A percentile compares a stretch with the other conserved stretches of the same genome.
Conservation (phyloP, 23 red algal genomes). For the Gracilaria gracilis region DNA sequence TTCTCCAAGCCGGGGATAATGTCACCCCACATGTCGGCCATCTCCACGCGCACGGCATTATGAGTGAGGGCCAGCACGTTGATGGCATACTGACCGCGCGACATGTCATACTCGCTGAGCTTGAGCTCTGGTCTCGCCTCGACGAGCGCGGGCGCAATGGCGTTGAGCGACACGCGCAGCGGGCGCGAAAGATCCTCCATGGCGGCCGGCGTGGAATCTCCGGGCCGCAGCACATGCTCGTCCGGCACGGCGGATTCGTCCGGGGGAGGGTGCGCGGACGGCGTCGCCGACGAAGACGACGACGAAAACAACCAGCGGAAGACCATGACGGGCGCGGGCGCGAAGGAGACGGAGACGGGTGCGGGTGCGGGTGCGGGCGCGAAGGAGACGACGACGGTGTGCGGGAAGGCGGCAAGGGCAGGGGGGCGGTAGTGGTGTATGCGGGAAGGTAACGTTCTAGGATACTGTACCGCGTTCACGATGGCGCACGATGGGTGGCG, state of each 20-base stretch:
- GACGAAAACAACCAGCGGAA: constrained; percentile 68
- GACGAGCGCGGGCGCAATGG: constrained; percentile 49
- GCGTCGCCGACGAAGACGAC: neutral
- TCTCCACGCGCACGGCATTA: constrained; percentile 72
- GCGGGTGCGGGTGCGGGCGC: neutral
- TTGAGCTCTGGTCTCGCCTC: constrained; percentile 53
- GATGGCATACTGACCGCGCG: constrained; percentile 48
- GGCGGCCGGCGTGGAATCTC: constrained; percentile 58
- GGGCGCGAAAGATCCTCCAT: constrained; percentile 33
- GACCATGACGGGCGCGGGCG: constrained; percentile 34
- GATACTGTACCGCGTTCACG: no score
- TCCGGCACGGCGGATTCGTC: neutral
- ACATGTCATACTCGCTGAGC: constrained; percentile 58
- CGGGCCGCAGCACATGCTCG: constrained; percentile 42
- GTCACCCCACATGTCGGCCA: constrained; percentile 77
- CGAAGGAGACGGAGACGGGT: neutral
- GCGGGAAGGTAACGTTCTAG: neutral
- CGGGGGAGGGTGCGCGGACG: neutral
- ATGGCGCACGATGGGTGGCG: neutral
- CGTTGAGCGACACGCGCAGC: constrained; percentile 45
- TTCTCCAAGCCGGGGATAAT: constrained; percentile 60
- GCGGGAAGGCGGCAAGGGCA: neutral
- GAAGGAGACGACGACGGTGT: neutral
- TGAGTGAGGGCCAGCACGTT: constrained; percentile 70
- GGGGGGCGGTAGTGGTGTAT: neutral